phyloP scores from a whole-genome alignment of 1,284 basidiomycete species.

The Marasmius fiardii region DNA sequence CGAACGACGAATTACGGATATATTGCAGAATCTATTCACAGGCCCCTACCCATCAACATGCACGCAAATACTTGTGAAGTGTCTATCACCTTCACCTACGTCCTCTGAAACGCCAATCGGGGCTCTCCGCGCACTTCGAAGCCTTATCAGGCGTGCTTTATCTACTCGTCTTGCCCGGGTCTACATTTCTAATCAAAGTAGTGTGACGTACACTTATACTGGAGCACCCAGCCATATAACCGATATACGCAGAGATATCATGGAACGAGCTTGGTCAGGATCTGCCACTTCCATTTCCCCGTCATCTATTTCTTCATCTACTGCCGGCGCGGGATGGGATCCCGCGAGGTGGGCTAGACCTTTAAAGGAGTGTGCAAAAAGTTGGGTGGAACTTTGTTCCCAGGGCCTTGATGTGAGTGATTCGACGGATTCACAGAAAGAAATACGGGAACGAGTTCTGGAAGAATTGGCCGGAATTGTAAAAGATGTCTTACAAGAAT shows the following conservation, averaged over 20 bases:
- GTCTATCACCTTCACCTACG: constrained; percentile 32
- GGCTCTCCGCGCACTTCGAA: constrained; percentile 63
- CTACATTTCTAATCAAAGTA: constrained; percentile 53
- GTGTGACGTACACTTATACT: constrained; percentile 51
- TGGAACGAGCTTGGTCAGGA: constrained; percentile 61
- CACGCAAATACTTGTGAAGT: constrained; percentile 54
- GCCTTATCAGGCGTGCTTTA: constrained; percentile 58
- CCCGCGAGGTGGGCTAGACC: constrained; percentile 53
- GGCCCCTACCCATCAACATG: constrained; percentile 65
- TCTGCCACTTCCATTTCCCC: constrained; percentile 29
- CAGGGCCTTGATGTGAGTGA: constrained; percentile 20
- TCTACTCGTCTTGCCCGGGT: constrained; percentile 59
- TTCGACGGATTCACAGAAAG: constrained; percentile 23
- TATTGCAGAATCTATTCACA: constrained; percentile 51
- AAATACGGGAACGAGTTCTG: constrained; percentile 53
- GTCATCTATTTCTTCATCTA: constrained; percentile 38
- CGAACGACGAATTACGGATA: constrained; percentile 57
- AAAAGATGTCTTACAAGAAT: constrained; percentile 68
- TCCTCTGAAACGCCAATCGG: constrained; percentile 36
- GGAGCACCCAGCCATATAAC: constrained; percentile 52
- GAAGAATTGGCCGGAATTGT: constrained; percentile 65
- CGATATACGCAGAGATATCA: constrained; percentile 54
- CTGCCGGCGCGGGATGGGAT: constrained; percentile 51
- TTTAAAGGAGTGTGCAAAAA: constrained; percentile 47
- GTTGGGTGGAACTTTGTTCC: constrained; percentile 47